Conservation (phyloP, 2,329 filamentous ascomycete genomes). For the Pseudogymnoascus sp. region DNA sequence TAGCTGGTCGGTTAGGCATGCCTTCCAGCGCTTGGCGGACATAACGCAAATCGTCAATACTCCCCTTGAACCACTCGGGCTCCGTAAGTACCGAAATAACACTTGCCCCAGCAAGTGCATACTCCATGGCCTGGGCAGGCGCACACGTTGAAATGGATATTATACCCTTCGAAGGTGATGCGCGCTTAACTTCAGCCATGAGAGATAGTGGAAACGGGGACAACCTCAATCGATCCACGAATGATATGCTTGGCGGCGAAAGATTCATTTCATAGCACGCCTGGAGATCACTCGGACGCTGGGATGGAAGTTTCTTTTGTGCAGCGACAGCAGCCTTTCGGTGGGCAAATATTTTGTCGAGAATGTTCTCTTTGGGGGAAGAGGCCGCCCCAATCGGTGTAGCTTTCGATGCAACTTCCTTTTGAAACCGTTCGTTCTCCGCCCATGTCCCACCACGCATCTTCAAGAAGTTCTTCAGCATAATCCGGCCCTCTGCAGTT, state of each 20-base stretch:
- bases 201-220: conserved; percentile 83
- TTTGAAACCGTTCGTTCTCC: conserved; percentile 57
- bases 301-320: conserved; percentile 80
- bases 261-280: conserved; percentile 77
- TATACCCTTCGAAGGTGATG: conserved; percentile 89
- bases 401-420: conserved; percentile 28
- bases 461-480: conserved; percentile 86
- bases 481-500: conserved; percentile 75
- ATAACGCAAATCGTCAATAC: conserved; percentile 81
- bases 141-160: conserved; percentile 84
- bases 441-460: conserved; percentile 89
- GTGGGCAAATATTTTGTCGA: conserved; percentile 83
- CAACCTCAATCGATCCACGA: conserved; percentile 68
- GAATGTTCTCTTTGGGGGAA: conserved; percentile 67
- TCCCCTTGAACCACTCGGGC: conserved; percentile 98
- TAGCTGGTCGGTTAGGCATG: conserved; percentile 84
- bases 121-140: conserved; percentile 80
- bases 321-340: conserved; percentile 65
- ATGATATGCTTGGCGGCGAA: conserved; percentile 73
- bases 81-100: conserved; percentile 98
- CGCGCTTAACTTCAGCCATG: conserved; percentile 96
- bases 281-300: conserved; percentile 73
- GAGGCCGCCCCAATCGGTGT: conserved; percentile 22
- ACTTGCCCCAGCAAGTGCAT: conserved; percentile 88
- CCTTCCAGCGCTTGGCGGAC: conserved; percentile 83